Conservation (phyloP, 495 filamentous ascomycete species). For the Astrothelium subdiscretum region DNA sequence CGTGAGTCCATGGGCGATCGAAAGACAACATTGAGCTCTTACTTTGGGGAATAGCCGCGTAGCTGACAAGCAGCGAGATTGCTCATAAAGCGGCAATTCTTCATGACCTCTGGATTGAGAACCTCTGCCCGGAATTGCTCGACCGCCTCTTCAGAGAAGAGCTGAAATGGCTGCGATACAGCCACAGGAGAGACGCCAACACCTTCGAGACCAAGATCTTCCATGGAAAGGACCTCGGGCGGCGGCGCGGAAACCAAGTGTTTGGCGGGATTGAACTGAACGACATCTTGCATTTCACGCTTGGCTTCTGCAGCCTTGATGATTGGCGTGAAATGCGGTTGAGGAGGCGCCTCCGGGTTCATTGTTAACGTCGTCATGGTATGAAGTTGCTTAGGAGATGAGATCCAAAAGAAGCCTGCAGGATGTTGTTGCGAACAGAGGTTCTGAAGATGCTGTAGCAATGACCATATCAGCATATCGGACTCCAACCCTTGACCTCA, state of each 20-base stretch:
- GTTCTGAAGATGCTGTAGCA: too few relatives aligned
- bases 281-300: conserved; percentile 4
- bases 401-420: neutral
- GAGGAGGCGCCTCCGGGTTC: conserved; percentile 9
- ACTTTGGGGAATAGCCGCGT: conserved; percentile 59
- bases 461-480: too few relatives aligned
- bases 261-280: conserved; percentile 38
- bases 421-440: neutral
- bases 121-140: conserved; percentile 56
- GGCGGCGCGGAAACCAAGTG: conserved; percentile 44
- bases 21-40: too few relatives aligned
- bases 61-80: conserved; percentile 55
- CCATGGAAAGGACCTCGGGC: conserved; percentile 45
- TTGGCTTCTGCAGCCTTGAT: conserved; percentile 14
- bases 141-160: conserved; percentile 59
- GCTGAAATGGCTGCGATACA: conserved; percentile 60
- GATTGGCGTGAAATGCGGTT: conserved; percentile 18
- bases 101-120: conserved; percentile 48
- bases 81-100: conserved; percentile 52
- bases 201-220: conserved; percentile 45
- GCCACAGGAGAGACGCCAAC: conserved; percentile 53
- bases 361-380: conserved; percentile 15
- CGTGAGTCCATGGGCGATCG: neutral
- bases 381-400: neutral
- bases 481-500: too few relatives aligned